Conservation (phyloP, 2,329 filamentous ascomycete species). For the Diaporthe sp. region DNA sequence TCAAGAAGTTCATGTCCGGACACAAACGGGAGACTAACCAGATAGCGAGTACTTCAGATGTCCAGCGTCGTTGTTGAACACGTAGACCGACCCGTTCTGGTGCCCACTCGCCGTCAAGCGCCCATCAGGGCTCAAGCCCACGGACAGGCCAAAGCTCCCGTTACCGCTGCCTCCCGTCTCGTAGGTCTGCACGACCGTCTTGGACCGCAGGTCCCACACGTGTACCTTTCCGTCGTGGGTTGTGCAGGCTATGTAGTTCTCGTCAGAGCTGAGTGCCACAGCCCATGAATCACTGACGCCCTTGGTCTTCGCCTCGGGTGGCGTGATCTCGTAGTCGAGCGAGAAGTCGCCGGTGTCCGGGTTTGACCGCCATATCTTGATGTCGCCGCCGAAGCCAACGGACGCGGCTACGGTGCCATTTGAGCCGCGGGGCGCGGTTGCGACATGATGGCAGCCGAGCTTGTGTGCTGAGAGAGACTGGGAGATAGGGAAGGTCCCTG, state of each 20-base stretch:
- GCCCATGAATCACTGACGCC: slow-evolving; percentile 81
- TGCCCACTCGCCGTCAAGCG: slow-evolving; percentile 91
- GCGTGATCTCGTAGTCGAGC: slow-evolving; percentile 56
- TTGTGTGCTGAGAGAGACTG: slow-evolving; percentile 88
- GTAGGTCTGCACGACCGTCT: slow-evolving; percentile 72
- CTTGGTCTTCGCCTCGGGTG: slow-evolving; percentile 40
- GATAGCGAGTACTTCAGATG: slow-evolving; percentile 87
- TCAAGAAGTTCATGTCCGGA: not conserved
- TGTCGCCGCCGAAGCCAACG: slow-evolving; percentile 88
- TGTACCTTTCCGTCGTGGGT: slow-evolving; percentile 90
- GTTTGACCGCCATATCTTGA: slow-evolving; percentile 82
- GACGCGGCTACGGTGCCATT: slow-evolving; percentile 81
- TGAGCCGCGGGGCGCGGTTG: slow-evolving; percentile 63
- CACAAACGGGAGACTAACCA: slow-evolving; percentile 58
- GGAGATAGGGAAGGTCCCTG: slow-evolving; percentile 72
- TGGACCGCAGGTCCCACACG: slow-evolving; percentile 79
- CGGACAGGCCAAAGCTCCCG: slow-evolving; percentile 88
- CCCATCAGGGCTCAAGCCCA: slow-evolving; percentile 84
- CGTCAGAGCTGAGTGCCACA: slow-evolving; percentile 84
- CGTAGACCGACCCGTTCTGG: slow-evolving; percentile 89
- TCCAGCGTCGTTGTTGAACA: slow-evolving; percentile 93
- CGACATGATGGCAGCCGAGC: slow-evolving; percentile 91
- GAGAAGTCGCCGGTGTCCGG: slow-evolving; percentile 69
- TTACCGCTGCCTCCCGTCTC: slow-evolving; percentile 69
- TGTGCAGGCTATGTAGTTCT: slow-evolving; percentile 85